These are phyloP conservation scores for Cladosporium austrohemisphaericum DNA, from an alignment of 2,329 filamentous ascomycete genomes.

Conservation along the genomic window DNA sequence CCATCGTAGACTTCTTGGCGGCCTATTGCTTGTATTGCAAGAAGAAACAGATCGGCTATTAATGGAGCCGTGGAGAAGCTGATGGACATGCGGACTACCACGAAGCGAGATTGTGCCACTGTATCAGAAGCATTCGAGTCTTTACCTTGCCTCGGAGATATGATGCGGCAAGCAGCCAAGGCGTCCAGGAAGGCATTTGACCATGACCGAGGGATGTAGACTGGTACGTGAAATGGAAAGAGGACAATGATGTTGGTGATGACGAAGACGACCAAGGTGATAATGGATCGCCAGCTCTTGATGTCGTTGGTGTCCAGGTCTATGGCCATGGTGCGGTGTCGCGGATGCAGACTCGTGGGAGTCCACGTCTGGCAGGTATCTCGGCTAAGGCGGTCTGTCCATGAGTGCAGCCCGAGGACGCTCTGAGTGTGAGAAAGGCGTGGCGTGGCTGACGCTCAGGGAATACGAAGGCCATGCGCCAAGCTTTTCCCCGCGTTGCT, in stretches of 20 bases:
- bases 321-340: conserved; percentile 26
- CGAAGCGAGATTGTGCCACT: conserved; percentile 39
- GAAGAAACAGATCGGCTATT: conserved; percentile 66
- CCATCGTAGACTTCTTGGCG: conserved; percentile 64
- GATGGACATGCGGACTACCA: conserved; percentile 58
- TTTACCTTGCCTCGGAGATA: conserved; percentile 40
- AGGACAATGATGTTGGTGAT: conserved; percentile 66
- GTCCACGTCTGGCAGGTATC: too few species aligned
- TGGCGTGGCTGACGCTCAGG: too few species aligned
- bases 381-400: too few species aligned
- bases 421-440: too few species aligned
- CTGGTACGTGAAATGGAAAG: conserved; percentile 63
- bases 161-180: conserved; percentile 51
- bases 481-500: too few species aligned
- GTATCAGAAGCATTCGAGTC: conserved; percentile 23
- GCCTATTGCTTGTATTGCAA: conserved; percentile 67
- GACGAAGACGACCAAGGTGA: conserved; percentile 66
- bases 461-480: too few species aligned
- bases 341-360: background rate
- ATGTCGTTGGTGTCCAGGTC: conserved; percentile 55
- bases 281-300: conserved; percentile 63
- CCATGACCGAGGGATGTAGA: conserved; percentile 55
- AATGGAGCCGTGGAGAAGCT: conserved; percentile 69
- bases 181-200: conserved; percentile 44
- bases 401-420: too few species aligned